These are phyloP conservation scores for Lachancea sp. DNA, from an alignment of 805 yeast species.

Conservation along the genomic window DNA sequence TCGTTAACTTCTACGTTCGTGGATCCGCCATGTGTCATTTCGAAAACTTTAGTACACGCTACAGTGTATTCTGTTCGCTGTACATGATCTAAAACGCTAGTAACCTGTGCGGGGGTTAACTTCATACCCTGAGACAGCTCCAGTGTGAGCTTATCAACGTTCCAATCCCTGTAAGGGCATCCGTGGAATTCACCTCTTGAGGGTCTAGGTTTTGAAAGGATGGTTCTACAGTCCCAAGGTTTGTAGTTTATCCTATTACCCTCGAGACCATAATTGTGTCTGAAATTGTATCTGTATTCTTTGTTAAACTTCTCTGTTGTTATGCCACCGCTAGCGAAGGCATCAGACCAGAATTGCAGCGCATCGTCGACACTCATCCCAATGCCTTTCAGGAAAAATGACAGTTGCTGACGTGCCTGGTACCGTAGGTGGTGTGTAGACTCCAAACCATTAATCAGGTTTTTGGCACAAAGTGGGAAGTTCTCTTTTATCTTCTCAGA, in stretches of 20 bases:
- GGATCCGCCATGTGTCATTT: conserved; percentile 42
- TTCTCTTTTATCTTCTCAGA: conserved; percentile 49
- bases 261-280: conserved; percentile 87
- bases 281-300: conserved; percentile 80
- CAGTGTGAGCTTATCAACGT: conserved; percentile 51
- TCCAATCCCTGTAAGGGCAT: conserved; percentile 81
- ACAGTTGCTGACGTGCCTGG: conserved; percentile 78
- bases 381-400: conserved; percentile 79
- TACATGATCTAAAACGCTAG: conserved; percentile 60
- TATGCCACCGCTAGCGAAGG: conserved; percentile 56
- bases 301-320: conserved; percentile 73
- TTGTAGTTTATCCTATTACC: conserved; percentile 81
- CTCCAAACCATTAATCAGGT: conserved; percentile 56
- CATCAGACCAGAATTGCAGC: conserved; percentile 70
- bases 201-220: conserved; percentile 67
- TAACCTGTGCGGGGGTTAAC: conserved; percentile 41
- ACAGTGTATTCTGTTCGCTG: conserved; percentile 65
- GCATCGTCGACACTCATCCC: conserved; percentile 89
- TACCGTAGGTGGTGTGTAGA: conserved; percentile 69
- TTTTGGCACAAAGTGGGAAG: conserved; percentile 77
- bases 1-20: conserved; percentile 39
- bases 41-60: conserved; percentile 89
- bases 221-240: conserved; percentile 80
- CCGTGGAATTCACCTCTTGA: conserved; percentile 72
- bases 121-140: conserved; percentile 54